A percentile compares a stretch with the other conserved stretches of the same genome.
These are phyloP conservation scores for Rostrohypoxylon terebratum DNA, from an alignment of 495 filamentous ascomycete species.

Conservation along the genomic window DNA sequence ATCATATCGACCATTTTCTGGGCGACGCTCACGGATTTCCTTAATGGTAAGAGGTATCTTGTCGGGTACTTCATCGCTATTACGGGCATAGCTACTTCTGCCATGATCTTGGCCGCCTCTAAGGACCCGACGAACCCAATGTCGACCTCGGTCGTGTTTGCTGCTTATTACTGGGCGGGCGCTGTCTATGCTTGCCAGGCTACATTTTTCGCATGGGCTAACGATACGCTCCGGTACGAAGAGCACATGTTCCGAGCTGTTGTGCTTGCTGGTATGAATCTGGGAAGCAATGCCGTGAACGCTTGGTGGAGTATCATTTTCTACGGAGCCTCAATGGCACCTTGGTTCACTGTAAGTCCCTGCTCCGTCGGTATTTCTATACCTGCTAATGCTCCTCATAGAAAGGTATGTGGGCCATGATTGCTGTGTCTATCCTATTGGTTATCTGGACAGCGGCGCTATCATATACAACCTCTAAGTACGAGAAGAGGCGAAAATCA, in stretches of 20 bases:
- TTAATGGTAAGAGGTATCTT: slow-evolving; percentile 62
- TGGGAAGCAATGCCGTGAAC: slow-evolving; percentile 66
- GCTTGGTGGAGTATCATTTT: slow-evolving; percentile 75
- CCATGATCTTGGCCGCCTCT: slow-evolving; percentile 61
- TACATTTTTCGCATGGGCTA: slow-evolving; percentile 72
- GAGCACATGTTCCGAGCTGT: slow-evolving; percentile 58
- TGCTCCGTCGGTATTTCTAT: neutral
- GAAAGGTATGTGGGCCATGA: slow-evolving; percentile 71
- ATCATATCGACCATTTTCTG: slow-evolving; percentile 66
- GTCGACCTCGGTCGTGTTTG: slow-evolving; percentile 55
- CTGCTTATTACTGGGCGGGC: slow-evolving; percentile 66
- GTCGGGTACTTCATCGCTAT: slow-evolving; percentile 66
- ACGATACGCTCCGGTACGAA: slow-evolving; percentile 64
- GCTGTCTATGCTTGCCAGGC: slow-evolving; percentile 69
- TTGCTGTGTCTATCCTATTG: slow-evolving; percentile 63
- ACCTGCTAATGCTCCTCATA: slow-evolving; percentile 41
- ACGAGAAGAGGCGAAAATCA: slow-evolving; percentile 48
- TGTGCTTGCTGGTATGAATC: slow-evolving; percentile 68
- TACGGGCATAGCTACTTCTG: slow-evolving; percentile 61
- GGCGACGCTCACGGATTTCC: slow-evolving; percentile 65
- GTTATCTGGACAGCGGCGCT: slow-evolving; percentile 63
- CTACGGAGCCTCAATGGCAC: slow-evolving; percentile 69
- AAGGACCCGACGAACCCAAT: slow-evolving; percentile 50
- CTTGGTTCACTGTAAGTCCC: slow-evolving; percentile 64
- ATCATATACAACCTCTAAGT: slow-evolving; percentile 52